Percentiles rank a stretch among this genome's conserved stretches.
phyloP scores from a whole-genome alignment of 805 yeast genomes.

The Metschnikowia reukaufii region DNA sequence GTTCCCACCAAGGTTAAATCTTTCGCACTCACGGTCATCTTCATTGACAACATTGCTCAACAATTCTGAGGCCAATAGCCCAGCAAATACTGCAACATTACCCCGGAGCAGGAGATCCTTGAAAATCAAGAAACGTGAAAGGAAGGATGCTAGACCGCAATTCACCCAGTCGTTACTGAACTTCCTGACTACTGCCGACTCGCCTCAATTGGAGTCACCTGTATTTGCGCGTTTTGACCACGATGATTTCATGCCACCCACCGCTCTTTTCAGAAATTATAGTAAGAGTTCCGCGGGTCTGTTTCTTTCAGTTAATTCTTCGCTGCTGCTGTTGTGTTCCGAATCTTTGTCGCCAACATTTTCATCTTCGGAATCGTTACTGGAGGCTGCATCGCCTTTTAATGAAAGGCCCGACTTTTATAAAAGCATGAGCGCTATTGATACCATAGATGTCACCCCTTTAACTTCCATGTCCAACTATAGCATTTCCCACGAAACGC shows the following conservation, averaged over 20 bases:
- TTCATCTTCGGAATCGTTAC: conserved; percentile 32
- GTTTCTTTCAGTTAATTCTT: conserved; percentile 31
- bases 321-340: conserved; percentile 29
- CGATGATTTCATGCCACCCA: conserved; percentile 22
- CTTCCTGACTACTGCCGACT: conserved; percentile 7
- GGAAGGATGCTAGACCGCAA: conserved; percentile 11
- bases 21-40: conserved; percentile 18
- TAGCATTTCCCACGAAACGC: neutral
- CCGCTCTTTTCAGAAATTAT: conserved; percentile 19
- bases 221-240: conserved; percentile 11
- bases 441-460: conserved; percentile 3
- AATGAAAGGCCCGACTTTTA: conserved; percentile 28
- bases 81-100: conserved; percentile 10
- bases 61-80: conserved; percentile 7
- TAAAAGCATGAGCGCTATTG: conserved; percentile 15
- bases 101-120: conserved; percentile 15
- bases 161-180: conserved; percentile 15
- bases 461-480: neutral
- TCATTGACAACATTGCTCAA: conserved; percentile 18
- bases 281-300: conserved; percentile 18
- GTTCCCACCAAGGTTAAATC: conserved; percentile 18
- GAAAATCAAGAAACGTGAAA: conserved; percentile 19
- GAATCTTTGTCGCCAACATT: conserved; percentile 26
- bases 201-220: conserved; percentile 11
- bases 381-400: conserved; percentile 27